Conservation (phyloP, 208 protist genomes). For the Wallacemonas rigidus region DNA sequence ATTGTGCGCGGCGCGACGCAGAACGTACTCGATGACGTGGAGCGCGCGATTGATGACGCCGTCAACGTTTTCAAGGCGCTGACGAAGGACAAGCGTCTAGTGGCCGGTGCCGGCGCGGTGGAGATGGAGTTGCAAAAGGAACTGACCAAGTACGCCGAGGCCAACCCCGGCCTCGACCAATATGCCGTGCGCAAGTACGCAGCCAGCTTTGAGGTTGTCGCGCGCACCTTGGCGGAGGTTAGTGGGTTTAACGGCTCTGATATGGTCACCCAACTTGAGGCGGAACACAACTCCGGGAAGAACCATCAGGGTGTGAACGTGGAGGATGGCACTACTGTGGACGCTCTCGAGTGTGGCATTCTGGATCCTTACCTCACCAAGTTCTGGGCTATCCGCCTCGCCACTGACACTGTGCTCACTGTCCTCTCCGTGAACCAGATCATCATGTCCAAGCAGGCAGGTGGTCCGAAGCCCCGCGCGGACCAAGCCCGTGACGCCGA, state of each 20-base stretch:
- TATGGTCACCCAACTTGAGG: conserved; percentile 96
- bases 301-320: conserved; percentile 94
- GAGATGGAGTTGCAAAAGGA: conserved; percentile 96
- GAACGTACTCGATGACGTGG: conserved; percentile 98
- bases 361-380: conserved; percentile 95
- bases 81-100: conserved; percentile 93
- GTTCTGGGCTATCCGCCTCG: conserved; percentile 94
- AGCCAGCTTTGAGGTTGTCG: conserved; percentile 97
- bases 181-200: conserved; percentile 98
- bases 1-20: conserved; percentile 98
- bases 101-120: conserved; percentile 97
- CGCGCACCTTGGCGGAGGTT: conserved; percentile 98
- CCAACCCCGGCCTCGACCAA: conserved; percentile 96
- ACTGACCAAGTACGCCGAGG: conserved; percentile 85
- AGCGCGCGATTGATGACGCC: conserved; percentile 97
- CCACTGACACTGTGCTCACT: conserved; percentile 96
- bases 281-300: conserved; percentile 94
- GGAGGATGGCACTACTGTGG: conserved; percentile 78
- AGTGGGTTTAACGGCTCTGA: conserved; percentile 96
- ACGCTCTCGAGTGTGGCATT: conserved; percentile 89
- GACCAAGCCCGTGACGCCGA: conserved; percentile 88
- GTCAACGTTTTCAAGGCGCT: conserved; percentile 98
- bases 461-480: conserved; percentile 94
- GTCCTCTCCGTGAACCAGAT: conserved; percentile 96
- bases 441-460: conserved; percentile 98